These are phyloP conservation scores for Pistacia atlantica DNA, from an alignment of 345 rosid species.

Conservation along the genomic window DNA sequence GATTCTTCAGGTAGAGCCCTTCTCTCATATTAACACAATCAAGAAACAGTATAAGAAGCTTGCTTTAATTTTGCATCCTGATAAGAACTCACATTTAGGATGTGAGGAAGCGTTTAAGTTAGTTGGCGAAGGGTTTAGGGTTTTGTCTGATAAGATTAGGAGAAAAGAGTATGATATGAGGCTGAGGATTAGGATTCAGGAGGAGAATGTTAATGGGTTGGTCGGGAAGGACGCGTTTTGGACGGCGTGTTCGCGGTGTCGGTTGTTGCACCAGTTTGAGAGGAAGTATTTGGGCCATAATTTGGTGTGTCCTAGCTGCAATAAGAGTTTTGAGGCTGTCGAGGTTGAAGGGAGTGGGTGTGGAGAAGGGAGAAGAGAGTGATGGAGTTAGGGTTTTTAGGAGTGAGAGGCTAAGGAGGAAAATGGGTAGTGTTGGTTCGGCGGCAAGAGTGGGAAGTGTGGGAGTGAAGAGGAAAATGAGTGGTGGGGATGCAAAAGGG, in stretches of 20 bases:
- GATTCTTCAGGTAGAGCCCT: slow-evolving; percentile 85
- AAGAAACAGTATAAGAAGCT: slow-evolving; percentile 75
- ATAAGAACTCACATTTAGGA: slow-evolving; percentile 63
- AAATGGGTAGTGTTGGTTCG: slow-evolving; percentile 14
- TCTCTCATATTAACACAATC: slow-evolving; percentile 62
- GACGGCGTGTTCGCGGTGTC: slow-evolving; percentile 71
- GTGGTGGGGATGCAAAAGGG: slow-evolving; percentile 11
- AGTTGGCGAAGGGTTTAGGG: slow-evolving; percentile 75
- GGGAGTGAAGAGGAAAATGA: slow-evolving; percentile 27
- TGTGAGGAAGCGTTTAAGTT: slow-evolving; percentile 89
- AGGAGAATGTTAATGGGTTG: slow-evolving; percentile 41
- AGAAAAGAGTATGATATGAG: slow-evolving; percentile 76
- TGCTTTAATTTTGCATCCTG: slow-evolving; percentile 77
- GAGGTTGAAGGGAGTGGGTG: slow-evolving; percentile 46
- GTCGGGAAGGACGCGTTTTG: slow-evolving; percentile 51
- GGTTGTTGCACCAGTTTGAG: slow-evolving; percentile 75
- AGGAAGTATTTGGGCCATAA: slow-evolving; percentile 65
- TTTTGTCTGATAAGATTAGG: slow-evolving; percentile 63
- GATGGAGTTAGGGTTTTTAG: slow-evolving; percentile 25
- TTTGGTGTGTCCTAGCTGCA: slow-evolving; percentile 80
- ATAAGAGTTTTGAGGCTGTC: slow-evolving; percentile 66
- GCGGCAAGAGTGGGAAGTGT: slow-evolving; percentile 24
- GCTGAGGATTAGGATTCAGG: slow-evolving; percentile 75
- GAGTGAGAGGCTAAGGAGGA: slow-evolving; percentile 35
- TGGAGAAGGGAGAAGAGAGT: slow-evolving; percentile 26